Conservation (phyloP, 148 eudicot species). For the Vaccinium vitisidaea region DNA sequence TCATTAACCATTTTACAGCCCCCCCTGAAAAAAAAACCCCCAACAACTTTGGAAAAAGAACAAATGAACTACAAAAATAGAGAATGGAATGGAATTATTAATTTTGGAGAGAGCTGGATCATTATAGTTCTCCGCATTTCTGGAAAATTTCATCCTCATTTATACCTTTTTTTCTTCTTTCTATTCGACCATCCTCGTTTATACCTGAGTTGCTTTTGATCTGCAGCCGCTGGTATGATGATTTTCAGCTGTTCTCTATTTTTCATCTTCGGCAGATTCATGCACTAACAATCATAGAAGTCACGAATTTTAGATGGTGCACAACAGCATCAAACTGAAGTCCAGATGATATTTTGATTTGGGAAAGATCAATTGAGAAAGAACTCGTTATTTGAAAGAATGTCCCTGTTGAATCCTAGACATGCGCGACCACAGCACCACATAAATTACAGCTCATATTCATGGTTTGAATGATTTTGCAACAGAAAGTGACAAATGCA, state of each 20-base stretch:
- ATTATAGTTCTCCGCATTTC: not conserved
- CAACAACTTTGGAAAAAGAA: not conserved
- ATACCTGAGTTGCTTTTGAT: not conserved
- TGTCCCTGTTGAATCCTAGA: not conserved
- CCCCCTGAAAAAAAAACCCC: not conserved
- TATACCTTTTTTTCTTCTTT: too few relatives aligned
- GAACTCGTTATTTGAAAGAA: not conserved
- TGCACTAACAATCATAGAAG: not conserved
- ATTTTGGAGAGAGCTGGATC: not conserved
- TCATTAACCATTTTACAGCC: not conserved
- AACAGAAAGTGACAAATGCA: not conserved
- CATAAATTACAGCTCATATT: not conserved
- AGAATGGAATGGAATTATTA: not conserved
- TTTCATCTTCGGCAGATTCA: slow-evolving; percentile 4
- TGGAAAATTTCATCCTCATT: not conserved
- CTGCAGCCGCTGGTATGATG: not conserved
- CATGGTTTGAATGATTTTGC: not conserved
- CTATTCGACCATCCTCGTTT: too few relatives aligned
- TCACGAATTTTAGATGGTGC: not conserved
- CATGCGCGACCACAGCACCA: not conserved
- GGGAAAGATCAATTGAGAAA: not conserved
- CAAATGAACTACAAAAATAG: not conserved
- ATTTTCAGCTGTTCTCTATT: not conserved
- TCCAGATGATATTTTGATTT: not conserved
- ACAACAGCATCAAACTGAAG: slow-evolving; percentile 1